phyloP scores from a whole-genome alignment of 176 grass and related monocot genomes.

The Eragrostis nindensis region DNA sequence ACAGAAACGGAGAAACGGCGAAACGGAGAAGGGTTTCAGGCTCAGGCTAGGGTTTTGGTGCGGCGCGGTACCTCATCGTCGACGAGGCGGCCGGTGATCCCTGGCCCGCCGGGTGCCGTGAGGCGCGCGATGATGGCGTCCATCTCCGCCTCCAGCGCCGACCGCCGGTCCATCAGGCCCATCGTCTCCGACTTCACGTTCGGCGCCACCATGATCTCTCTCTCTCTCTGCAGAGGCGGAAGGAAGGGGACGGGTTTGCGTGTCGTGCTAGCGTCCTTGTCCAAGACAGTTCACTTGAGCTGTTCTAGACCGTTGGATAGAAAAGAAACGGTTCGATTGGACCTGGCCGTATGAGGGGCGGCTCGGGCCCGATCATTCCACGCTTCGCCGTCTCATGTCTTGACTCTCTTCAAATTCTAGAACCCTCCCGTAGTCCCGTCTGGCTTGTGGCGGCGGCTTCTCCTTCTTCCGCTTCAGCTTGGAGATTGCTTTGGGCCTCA shows the following conservation, averaged over 20 bases:
- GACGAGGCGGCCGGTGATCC: conserved; percentile 68
- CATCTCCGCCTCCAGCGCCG: conserved; percentile 72
- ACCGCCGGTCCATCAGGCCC: conserved; percentile 60
- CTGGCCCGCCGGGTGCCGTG: conserved; percentile 58
- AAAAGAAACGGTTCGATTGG: not conserved
- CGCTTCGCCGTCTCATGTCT: not conserved
- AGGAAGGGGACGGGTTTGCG: not conserved
- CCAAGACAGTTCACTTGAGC: not conserved
- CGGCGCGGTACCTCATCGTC: conserved; percentile 57
- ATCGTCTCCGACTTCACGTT: conserved; percentile 91
- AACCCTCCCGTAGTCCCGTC: conserved; percentile 38
- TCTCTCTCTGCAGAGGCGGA: conserved; percentile 11
- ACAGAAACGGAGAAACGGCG: not conserved
- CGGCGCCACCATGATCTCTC: conserved; percentile 68
- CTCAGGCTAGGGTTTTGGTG: conserved; percentile 35
- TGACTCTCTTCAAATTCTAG: no score
- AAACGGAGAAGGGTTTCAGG: not conserved
- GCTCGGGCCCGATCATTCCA: not conserved
- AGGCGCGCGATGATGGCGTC: conserved; percentile 76
- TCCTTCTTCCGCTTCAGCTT: not conserved
- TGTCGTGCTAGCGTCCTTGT: not conserved
- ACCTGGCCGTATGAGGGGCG: not conserved
- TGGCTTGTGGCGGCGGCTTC: conserved; percentile 15
- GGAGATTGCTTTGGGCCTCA: not conserved
- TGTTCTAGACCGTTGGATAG: not conserved